Base-by-base conservation (phyloP, 2,329 filamentous ascomycete genomes). In the Chrysosporium keratinophilum region DNA sequence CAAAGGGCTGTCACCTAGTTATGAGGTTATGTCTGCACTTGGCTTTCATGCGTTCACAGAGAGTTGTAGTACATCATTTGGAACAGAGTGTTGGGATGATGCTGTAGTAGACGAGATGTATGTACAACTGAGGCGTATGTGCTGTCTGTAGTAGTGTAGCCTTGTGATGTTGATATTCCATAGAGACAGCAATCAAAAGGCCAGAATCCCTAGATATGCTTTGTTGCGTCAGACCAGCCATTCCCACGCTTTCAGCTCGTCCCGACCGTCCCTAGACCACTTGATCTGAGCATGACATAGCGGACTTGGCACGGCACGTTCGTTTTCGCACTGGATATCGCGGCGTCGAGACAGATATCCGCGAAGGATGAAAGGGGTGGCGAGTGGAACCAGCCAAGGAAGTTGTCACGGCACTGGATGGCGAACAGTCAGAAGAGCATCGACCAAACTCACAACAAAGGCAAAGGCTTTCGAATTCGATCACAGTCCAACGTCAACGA, bases 321-420 rank as follows among this genome's bases (percentile, higher is more conserved):
- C 23, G 7, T 28, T n/a, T 28, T 28, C 33, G 31, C 19, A 47
- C 44, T 47, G 34, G 31, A 33, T 15, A 20, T 47, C n/a, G 15
- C 11, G 11, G 28, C 31, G 34, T 47, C 20, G 17, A 11, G 1
- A 20, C 7, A 9, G 4, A 47, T 2, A 47, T 46, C 43, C 43
- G 12, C 33, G 43, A 34, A 15, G 4, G 44, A 4, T 20, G 15
- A 37, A 47, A 44, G 17, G 11, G 12, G 46, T 49, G 46, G 46
- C 46, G 46, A 49, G 46, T 49, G 46, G 46, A 40, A 31, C 46
- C 35, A 49, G 45, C 43, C 43, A 49, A 49, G 46, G 19, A 40
- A 20, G 33, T 15, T 40, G 17, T 15, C 31, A 46, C 15, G 43
- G 43, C 43, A 46, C 31, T 46, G 9, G 23, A 46, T 28, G 23